Evolutionary conservation across 352 stramenopile genomes (phyloP).

Genomic region (Phytophthora podocarpi): DNA sequence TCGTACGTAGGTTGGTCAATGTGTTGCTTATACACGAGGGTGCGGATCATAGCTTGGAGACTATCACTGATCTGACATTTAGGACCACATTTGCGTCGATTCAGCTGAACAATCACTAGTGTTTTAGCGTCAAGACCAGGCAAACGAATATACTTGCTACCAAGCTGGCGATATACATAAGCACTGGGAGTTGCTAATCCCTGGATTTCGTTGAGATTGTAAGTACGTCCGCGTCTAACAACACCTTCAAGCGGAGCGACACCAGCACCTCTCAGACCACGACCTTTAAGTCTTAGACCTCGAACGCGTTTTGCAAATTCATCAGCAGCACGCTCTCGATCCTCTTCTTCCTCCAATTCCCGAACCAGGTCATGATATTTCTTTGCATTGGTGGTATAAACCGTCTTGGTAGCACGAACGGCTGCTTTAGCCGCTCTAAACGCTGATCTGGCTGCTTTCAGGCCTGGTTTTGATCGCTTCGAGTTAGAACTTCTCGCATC

Average conservation of each 20-base stretch:
- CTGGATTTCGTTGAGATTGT: conserved; percentile 14
- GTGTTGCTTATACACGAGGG: too few relatives aligned
- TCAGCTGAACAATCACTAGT: conserved; percentile 11
- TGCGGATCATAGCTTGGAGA: too few relatives aligned
- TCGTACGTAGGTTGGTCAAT: too few relatives aligned
- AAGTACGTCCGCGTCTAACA: conserved; percentile 1
- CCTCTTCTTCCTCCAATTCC: not conserved
- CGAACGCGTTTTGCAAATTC: too few relatives aligned
- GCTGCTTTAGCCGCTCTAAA: not conserved
- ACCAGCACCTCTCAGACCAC: too few relatives aligned
- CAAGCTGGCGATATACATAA: too few relatives aligned
- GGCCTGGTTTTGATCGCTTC: not conserved
- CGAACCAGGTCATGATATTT: too few relatives aligned
- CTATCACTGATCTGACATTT: too few relatives aligned
- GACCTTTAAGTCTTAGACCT: not conserved
- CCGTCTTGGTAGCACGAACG: not conserved
- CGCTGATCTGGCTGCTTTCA: not conserved
- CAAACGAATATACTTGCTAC: too few relatives aligned
- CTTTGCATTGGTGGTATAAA: too few relatives aligned
- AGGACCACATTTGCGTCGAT: conserved; percentile 19
- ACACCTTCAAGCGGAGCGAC: conserved; percentile 1
- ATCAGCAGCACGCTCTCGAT: too few relatives aligned
- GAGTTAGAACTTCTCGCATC: not conserved
- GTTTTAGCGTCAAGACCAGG: too few relatives aligned
- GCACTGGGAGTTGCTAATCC: conserved; percentile 1